These are phyloP conservation scores for Cutaneotrichosporon sp. DNA, from an alignment of 1,284 basidiomycete species.

Conservation along the genomic window DNA sequence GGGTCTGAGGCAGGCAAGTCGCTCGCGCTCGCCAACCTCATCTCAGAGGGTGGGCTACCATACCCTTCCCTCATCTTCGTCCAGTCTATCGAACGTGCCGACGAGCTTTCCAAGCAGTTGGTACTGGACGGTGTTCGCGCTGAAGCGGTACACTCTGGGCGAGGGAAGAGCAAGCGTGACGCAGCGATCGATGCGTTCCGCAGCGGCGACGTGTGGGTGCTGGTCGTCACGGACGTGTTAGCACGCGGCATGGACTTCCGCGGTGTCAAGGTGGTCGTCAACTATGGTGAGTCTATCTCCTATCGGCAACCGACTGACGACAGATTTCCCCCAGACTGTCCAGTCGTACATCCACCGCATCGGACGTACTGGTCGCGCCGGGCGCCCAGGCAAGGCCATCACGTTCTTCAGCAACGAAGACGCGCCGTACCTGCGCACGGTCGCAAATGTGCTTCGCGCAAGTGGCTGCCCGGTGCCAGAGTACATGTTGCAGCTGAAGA, in stretches of 20 bases:
- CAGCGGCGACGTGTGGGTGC: constrained; percentile 81
- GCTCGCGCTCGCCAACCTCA: constrained; percentile 73
- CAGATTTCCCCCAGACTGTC: constrained; percentile 86
- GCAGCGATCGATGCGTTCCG: constrained; percentile 82
- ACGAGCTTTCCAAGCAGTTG: constrained; percentile 84
- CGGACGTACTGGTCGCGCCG: constrained; percentile 91
- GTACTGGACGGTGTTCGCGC: constrained; percentile 81
- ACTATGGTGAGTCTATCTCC: constrained; percentile 60
- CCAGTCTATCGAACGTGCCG: constrained; percentile 85
- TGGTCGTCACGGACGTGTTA: constrained; percentile 92
- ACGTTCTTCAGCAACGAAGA: constrained; percentile 97
- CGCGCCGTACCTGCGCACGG: constrained; percentile 85
- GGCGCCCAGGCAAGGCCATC: constrained; percentile 82
- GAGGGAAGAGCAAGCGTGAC: constrained; percentile 82
- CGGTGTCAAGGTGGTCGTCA: constrained; percentile 90
- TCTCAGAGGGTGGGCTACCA: constrained; percentile 74
- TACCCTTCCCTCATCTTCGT: constrained; percentile 93
- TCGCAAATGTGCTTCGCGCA: constrained; percentile 90
- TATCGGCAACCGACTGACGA: constrained; percentile 22
- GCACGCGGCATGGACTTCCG: constrained; percentile 97
- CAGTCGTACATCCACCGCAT: constrained; percentile 96
- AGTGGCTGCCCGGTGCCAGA: constrained; percentile 85
- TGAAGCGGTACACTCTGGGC: constrained; percentile 86
- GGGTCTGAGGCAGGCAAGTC: constrained; percentile 91
- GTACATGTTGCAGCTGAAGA: constrained; percentile 83